Percentiles rank a stretch among this genome's conserved stretches.
Conservation (phyloP, 495 filamentous ascomycete genomes). For the Penicillium longicatenatum region DNA sequence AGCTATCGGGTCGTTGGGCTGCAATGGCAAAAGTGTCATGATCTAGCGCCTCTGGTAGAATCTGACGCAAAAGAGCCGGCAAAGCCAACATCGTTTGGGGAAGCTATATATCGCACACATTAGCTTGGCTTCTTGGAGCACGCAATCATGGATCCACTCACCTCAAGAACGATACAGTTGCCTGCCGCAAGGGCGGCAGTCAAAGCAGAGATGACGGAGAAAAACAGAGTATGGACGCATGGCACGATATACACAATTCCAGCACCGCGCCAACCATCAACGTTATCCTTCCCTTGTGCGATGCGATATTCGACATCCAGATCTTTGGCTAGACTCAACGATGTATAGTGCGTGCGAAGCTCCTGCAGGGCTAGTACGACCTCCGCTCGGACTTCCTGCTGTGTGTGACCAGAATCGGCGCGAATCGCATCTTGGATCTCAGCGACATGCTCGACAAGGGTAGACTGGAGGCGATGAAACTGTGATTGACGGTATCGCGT, state of each 20-base stretch:
- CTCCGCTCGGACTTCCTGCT: conserved; percentile 45
- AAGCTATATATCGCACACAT: conserved; percentile 27
- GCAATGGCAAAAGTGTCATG: conserved; percentile 45
- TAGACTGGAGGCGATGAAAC: conserved; percentile 43
- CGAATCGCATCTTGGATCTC: conserved; percentile 42
- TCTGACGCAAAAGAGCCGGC: conserved; percentile 37
- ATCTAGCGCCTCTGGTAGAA: conserved; percentile 44
- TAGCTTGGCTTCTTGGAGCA: neutral
- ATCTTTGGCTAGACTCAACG: conserved; percentile 39
- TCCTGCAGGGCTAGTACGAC: conserved; percentile 41
- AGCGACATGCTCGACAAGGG: conserved; percentile 32
- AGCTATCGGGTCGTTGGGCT: conserved; percentile 21
- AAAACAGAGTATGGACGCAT: conserved; percentile 49
- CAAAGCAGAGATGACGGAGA: conserved; percentile 46
- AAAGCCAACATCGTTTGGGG: conserved; percentile 36
- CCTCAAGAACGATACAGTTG: conserved; percentile 55
- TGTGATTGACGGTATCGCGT: conserved; percentile 48
- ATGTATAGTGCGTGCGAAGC: conserved; percentile 45
- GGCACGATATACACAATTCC: conserved; percentile 58
- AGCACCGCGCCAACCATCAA: conserved; percentile 23
- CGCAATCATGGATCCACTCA: conserved; percentile 29
- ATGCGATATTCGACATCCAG: conserved; percentile 54
- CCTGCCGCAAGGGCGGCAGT: conserved; percentile 53
- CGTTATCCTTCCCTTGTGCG: conserved; percentile 40
- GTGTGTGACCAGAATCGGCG: conserved; percentile 35